Evolutionary conservation across 106 monocot species (phyloP), one percentile per base, ranked within the genome.

Genomic region (Narthecium ossifragum): DNA sequence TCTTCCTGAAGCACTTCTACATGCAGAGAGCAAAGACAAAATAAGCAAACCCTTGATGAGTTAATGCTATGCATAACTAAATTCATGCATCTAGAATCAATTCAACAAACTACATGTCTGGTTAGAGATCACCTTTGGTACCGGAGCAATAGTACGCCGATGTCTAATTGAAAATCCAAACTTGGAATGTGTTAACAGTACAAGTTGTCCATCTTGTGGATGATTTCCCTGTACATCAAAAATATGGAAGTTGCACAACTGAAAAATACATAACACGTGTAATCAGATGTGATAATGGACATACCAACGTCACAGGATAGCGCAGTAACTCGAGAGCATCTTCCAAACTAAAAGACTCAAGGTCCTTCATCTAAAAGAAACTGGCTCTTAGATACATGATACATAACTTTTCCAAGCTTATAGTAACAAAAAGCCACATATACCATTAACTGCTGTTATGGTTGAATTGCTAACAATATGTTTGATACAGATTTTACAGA

Each of bases 51-150:
- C n/a, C n/a, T n/a, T n/a, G n/a, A n/a, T n/a, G n/a, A n/a, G n/a
- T n/a, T n/a, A n/a, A n/a, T n/a, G n/a, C n/a, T n/a, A n/a, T n/a
- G n/a, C n/a, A n/a, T n/a, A n/a, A n/a, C n/a, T n/a, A n/a, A n/a
- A n/a, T n/a, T n/a, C n/a, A n/a, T n/a, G n/a, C n/a, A n/a, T n/a
- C n/a, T n/a, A n/a, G n/a, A n/a, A n/a, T n/a, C n/a, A n/a, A n/a
- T n/a, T n/a, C n/a, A n/a, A n/a, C n/a, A n/a, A n/a, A n/a, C n/a
- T n/a, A n/a, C n/a, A n/a, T n/a, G n/a, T n/a, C n/a, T n/a, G n/a
- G n/a, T n/a, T n/a, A 20, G 41, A 26, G 52, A 32, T 38, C 34
- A 93, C 93, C 93, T 85, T 93, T 31, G 93, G 85, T 31, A 93
- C 82, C 29, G 79, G 74, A 52, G 79, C 65, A 51, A 89, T 34